Evolutionary conservation across 352 stramenopile species (phyloP).

Genomic region (Halophytophthora polymorphica): DNA sequence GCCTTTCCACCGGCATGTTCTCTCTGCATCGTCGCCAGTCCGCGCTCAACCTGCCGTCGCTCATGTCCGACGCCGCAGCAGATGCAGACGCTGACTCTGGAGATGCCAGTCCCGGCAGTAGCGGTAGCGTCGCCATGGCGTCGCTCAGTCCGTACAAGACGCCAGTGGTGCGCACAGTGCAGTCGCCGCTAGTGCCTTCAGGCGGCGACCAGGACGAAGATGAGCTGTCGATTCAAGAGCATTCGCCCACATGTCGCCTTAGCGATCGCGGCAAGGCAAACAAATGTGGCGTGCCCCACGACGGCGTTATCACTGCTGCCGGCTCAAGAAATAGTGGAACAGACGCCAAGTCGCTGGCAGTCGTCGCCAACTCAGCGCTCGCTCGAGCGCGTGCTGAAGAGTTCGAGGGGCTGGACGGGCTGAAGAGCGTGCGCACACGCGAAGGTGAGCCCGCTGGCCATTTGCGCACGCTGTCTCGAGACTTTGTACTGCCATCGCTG

Average conservation of each 20-base stretch:
- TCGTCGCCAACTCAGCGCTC: constrained; percentile 10
- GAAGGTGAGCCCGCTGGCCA: constrained; percentile 9
- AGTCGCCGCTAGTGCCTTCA: constrained; percentile 5
- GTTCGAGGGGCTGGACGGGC: constrained; percentile 13
- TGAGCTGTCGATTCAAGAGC: constrained; percentile 17
- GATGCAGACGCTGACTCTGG: neutral
- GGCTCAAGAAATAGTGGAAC: constrained; percentile 2
- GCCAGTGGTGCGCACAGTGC: constrained; percentile 9
- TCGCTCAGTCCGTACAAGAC: neutral
- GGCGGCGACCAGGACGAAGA: constrained; percentile 15
- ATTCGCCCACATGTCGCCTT: constrained; percentile 18
- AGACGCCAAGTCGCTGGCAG: constrained; percentile 5
- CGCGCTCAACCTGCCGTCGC: constrained; percentile 27
- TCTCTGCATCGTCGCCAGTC: constrained; percentile 43
- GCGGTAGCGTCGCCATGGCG: neutral
- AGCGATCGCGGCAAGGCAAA: constrained; percentile 23
- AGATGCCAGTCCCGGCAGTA: neutral
- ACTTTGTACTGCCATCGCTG: constrained; percentile 54
- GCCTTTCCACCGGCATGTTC: constrained; percentile 29
- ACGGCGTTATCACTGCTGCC: neutral
- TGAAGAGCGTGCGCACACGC: constrained; percentile 24
- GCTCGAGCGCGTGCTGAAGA: neutral
- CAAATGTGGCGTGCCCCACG: neutral
- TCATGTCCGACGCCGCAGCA: neutral
- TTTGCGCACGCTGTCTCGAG: constrained; percentile 44